A percentile compares a stretch with the other conserved stretches of the same genome.
Conservation (phyloP, 139 green algal species). For the Tetradesmus obliquus region DNA sequence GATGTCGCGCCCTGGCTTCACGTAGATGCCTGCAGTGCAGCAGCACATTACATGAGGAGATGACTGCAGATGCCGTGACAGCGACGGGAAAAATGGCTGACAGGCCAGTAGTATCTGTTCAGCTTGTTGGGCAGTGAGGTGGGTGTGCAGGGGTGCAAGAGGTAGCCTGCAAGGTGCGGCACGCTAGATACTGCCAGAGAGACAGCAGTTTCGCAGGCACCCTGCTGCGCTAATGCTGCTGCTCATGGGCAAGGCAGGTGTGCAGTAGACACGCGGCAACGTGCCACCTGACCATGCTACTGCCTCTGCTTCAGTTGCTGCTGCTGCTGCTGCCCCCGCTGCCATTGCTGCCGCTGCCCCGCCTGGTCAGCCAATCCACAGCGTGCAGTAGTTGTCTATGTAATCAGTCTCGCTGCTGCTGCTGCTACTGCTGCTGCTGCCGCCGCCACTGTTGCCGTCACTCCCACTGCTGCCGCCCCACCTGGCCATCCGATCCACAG, state of each 20-base stretch:
- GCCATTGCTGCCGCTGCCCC: neutral
- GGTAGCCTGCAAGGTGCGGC: too few relatives aligned
- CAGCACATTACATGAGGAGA: neutral
- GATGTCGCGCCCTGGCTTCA: constrained; percentile 73
- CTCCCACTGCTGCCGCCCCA: neutral
- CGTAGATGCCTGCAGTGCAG: constrained; percentile 75
- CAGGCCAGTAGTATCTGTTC: too few relatives aligned
- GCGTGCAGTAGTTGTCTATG: constrained; percentile 84
- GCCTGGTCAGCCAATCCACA: constrained; percentile 97
- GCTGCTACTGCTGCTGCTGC: neutral
- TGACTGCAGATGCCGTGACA: too few relatives aligned
- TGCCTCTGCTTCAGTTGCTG: neutral
- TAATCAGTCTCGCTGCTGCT: neutral
- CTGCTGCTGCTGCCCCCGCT: neutral
- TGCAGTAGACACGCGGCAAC: too few relatives aligned
- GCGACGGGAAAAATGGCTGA: too few relatives aligned
- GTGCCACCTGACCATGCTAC: neutral
- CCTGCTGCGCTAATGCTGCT: too few relatives aligned
- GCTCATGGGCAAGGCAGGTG: too few relatives aligned
- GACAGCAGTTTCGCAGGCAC: too few relatives aligned
- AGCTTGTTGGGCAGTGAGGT: too few relatives aligned
- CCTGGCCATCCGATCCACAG: constrained; percentile 98
- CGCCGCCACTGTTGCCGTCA: neutral
- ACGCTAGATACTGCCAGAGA: too few relatives aligned
- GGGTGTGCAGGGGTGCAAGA: too few relatives aligned